These are phyloP conservation scores for Inga oerstediana DNA, from an alignment of 306 rosid genomes.

Conservation along the genomic window DNA sequence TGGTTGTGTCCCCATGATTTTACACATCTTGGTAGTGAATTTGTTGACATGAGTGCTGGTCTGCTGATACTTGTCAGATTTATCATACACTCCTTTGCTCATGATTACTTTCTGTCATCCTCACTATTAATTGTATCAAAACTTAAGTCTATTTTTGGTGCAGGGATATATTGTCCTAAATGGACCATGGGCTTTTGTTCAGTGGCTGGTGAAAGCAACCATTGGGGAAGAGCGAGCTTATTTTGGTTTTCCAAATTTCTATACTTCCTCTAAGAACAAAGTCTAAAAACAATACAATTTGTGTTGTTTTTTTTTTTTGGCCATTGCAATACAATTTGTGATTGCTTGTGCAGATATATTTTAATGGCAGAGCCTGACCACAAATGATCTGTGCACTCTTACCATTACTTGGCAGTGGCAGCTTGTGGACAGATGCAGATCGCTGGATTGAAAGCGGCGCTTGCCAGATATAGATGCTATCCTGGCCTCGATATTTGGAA, in stretches of 20 bases:
- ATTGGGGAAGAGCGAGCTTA: conserved; percentile 78
- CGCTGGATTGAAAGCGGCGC: too few relatives aligned
- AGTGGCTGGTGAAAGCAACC: conserved; percentile 89
- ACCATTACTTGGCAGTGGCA: too few relatives aligned
- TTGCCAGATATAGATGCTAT: too few relatives aligned
- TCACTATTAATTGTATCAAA: conserved; percentile 2
- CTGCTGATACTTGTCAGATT: conserved; percentile 4
- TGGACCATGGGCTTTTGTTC: conserved; percentile 98
- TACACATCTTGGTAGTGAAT: neutral
- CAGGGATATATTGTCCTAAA: conserved; percentile 92
- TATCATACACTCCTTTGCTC: conserved; percentile 25
- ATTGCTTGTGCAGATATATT: conserved; percentile 70
- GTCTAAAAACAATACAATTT: conserved; percentile 32
- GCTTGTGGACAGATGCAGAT: too few relatives aligned
- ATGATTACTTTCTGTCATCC: conserved; percentile 28
- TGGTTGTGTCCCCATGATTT: neutral
- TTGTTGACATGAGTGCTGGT: neutral
- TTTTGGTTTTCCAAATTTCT: conserved; percentile 12
- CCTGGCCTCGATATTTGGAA: too few relatives aligned
- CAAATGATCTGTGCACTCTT: conserved; percentile 41
- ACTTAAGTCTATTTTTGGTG: conserved; percentile 21
- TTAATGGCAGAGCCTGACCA: conserved; percentile 99
- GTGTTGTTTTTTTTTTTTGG: conserved; percentile 34
- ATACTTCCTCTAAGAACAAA: conserved; percentile 26
- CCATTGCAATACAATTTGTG: conserved; percentile 32